These are phyloP conservation scores for Neoboletus magnificus DNA, from an alignment of 768 basidiomycete species.

Conservation along the genomic window DNA sequence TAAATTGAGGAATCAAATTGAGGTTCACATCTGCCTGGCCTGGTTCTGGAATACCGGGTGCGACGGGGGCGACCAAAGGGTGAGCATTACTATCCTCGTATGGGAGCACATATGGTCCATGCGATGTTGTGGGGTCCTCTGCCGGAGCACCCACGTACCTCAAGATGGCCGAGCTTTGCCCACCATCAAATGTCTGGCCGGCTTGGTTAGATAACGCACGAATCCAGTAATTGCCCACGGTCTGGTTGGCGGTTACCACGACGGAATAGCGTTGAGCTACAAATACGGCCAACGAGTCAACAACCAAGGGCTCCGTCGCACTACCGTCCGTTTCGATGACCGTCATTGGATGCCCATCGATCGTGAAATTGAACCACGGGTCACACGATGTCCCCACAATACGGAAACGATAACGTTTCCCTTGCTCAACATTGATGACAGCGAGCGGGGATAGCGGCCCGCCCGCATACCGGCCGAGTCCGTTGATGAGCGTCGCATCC, in stretches of 20 bases:
- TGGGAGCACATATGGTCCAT: constrained; percentile 21
- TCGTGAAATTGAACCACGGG: constrained; percentile 40
- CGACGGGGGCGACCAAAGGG: constrained; percentile 29
- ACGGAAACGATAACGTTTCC: constrained; percentile 38
- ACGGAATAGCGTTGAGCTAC: constrained; percentile 52
- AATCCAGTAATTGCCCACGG: constrained; percentile 40
- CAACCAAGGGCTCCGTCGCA: constrained; percentile 36
- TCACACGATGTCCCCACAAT: constrained; percentile 41
- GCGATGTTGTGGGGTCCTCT: constrained; percentile 31
- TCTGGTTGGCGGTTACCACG: constrained; percentile 33
- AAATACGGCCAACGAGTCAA: constrained; percentile 44
- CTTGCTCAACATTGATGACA: constrained; percentile 33
- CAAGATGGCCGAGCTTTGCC: constrained; percentile 40
- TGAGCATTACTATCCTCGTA: constrained; percentile 36
- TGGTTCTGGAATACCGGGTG: constrained; percentile 34
- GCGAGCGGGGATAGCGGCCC: constrained; percentile 34
- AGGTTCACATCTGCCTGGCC: constrained; percentile 40
- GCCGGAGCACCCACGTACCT: constrained; percentile 38
- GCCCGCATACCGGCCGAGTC: constrained; percentile 34
- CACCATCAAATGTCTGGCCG: constrained; percentile 26
- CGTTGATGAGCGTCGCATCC: constrained; percentile 39
- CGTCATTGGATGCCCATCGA: constrained; percentile 43
- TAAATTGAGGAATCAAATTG: constrained; percentile 28
- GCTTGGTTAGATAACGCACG: constrained; percentile 26
- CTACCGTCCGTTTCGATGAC: constrained; percentile 39